These are phyloP conservation scores for Epichloe festucae DNA, from an alignment of 2,329 filamentous ascomycete species.

Conservation along the genomic window DNA sequence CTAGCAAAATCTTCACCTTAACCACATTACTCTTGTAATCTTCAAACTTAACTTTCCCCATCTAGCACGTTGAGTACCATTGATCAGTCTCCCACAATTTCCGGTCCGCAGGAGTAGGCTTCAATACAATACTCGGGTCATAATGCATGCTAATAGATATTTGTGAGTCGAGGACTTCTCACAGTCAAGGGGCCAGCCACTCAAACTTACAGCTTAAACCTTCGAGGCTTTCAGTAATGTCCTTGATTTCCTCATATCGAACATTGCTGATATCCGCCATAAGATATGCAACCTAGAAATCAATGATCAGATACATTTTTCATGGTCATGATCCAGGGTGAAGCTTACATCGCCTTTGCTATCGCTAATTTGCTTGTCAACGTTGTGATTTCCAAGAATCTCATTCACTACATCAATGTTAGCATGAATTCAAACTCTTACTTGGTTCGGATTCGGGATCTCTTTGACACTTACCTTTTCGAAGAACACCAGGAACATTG, in stretches of 20 bases:
- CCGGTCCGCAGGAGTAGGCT: background rate
- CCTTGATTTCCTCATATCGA: constrained; percentile 66
- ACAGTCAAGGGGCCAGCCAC: background rate
- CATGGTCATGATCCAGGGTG: background rate
- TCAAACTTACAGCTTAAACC: constrained; percentile 56
- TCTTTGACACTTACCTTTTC: constrained; percentile 45
- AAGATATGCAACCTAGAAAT: constrained; percentile 63
- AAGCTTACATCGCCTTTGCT: constrained; percentile 68
- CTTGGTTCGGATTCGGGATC: background rate
- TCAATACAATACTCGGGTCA: constrained; percentile 35
- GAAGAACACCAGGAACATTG: constrained; percentile 89
- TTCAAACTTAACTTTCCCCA: background rate
- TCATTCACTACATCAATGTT: constrained; percentile 60
- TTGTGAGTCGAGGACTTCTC: background rate
- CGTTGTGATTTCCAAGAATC: constrained; percentile 87
- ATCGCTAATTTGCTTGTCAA: constrained; percentile 97
- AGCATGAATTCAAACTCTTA: background rate
- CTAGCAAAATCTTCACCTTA: background rate
- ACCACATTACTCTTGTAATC: background rate
- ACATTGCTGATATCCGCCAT: constrained; percentile 97
- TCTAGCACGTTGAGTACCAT: constrained; percentile 2
- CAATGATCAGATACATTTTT: background rate
- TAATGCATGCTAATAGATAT: constrained; percentile 22
- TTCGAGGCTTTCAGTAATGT: constrained; percentile 74
- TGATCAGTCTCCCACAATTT: background rate